These are phyloP conservation scores for Diaporthe capsici DNA, from an alignment of 2,329 filamentous ascomycete genomes.

Conservation along the genomic window DNA sequence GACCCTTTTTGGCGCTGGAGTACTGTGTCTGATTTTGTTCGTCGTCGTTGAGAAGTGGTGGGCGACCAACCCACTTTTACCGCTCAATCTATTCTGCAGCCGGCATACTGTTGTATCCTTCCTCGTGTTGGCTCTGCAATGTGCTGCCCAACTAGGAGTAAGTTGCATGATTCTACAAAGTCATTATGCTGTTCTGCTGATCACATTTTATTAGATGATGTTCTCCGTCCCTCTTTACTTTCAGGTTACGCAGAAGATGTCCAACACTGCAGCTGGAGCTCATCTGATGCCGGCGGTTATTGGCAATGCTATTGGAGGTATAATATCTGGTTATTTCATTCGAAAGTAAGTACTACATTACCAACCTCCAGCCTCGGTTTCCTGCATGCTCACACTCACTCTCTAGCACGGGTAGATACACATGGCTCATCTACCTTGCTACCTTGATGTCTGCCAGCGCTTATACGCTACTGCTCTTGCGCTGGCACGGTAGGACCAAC, in stretches of 20 bases:
- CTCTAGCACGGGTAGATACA: conserved; percentile 71
- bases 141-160: conserved; percentile 70
- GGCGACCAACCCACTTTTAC: conserved; percentile 71
- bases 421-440: conserved; percentile 65
- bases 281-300: conserved; percentile 77
- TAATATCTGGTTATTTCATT: conserved; percentile 72
- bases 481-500: conserved; percentile 73
- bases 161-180: conserved; percentile 42
- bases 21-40: conserved; percentile 51
- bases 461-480: conserved; percentile 66
- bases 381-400: neutral
- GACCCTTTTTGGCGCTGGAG: conserved; percentile 49
- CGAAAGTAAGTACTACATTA: conserved; percentile 52
- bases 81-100: conserved; percentile 66
- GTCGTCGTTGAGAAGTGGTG: conserved; percentile 52
- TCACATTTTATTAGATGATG: conserved; percentile 63
- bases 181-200: neutral
- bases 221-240: conserved; percentile 79
- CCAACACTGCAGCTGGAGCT: conserved; percentile 69
- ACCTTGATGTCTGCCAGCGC: conserved; percentile 63
- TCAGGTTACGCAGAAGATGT: conserved; percentile 70
- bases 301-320: conserved; percentile 75
- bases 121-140: conserved; percentile 66
- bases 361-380: neutral
- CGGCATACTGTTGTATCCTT: conserved; percentile 68